Evolutionary conservation across 2,329 filamentous ascomycete genomes (phyloP).

Genomic region (Colletotrichum falcatum): DNA sequence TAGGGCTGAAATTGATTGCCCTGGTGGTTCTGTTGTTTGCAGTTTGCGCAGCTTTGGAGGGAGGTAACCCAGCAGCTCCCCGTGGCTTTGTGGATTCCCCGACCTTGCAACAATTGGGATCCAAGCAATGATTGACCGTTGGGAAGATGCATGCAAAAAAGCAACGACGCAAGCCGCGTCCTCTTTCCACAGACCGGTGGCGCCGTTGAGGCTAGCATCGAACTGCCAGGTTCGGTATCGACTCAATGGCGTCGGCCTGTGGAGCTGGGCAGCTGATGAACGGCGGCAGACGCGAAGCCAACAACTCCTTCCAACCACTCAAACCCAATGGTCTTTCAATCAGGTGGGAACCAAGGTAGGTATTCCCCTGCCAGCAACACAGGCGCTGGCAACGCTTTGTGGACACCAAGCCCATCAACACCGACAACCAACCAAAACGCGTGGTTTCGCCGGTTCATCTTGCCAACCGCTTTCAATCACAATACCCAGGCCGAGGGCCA

Average conservation of each 20-base stretch:
- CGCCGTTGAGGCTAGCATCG: slow-evolving; percentile 21
- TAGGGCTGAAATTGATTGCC: slow-evolving; percentile 36
- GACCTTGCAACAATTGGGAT: slow-evolving; percentile 2
- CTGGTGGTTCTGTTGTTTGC: slow-evolving; percentile 20
- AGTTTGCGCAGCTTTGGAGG: slow-evolving; percentile 16
- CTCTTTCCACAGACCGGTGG: background rate
- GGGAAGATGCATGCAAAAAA: background rate
- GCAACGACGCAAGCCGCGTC: background rate
- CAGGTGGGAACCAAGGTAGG: background rate
- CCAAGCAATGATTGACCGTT: slow-evolving; percentile 13
- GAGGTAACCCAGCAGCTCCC: slow-evolving; percentile 7
- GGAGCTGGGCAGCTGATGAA: background rate
- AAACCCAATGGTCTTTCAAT: background rate
- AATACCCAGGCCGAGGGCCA: background rate
- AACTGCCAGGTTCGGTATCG: background rate
- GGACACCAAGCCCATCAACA: background rate
- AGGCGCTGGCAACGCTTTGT: background rate
- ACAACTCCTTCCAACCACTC: background rate
- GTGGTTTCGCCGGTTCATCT: slow-evolving; percentile 15
- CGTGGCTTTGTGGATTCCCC: slow-evolving; percentile 5
- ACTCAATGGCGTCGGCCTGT: background rate
- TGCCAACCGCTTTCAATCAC: slow-evolving; percentile 19
- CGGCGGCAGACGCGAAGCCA: background rate
- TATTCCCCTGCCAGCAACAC: slow-evolving; percentile 8
- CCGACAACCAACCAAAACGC: background rate